Evolutionary conservation across 208 protist genomes (phyloP), one percentile per base, ranked within the genome.

Genomic region (Trypanosoma grayi): DNA sequence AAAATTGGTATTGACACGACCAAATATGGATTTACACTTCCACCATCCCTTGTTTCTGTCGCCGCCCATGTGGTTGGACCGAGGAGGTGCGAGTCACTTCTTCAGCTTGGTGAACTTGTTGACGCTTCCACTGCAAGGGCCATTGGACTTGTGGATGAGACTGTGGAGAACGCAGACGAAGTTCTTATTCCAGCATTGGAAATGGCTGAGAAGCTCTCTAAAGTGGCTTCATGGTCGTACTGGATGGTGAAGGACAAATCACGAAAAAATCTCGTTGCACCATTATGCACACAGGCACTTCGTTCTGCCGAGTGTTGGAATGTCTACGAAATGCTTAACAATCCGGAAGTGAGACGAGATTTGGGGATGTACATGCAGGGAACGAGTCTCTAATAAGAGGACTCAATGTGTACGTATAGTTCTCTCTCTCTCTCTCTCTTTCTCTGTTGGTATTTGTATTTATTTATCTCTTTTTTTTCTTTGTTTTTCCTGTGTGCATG

Each of bases 141-240:
- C 1, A 60, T 75, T 8, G 85, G 85, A 11, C 74, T 93, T 22
- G 83, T 93, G 10, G 89, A 95, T 64, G 69, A 91, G 24, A 75
- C 82, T 11, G 78, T 86, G 1, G 75, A 82, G 11, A 51, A 63
- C 37, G 56, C 60, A 1, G 81, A 87, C 25, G 76, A 87, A 52
- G 73, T 73, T n/a, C 58, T 87, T 60, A 44, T 87, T 14, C 70
- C 70, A 4, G 81, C 80, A 16, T 60, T 91, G 37, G 73, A 81
- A 44, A 63, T 79, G n/a, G 73, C 86, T 43, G 77, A 88, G 25
- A 75, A 69, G 61, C 63, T 90, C 20, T 66, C 74, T n/a, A 36
- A 67, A 14, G 76, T 75, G 11, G 78, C 75, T 0, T 72, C 75
- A 1, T 73, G 66, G 25, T 79, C 83, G 0, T 89, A 75, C 56